Base-by-base conservation (phyloP, 768 basidiomycete species). In the Galerina sulciceps region DNA sequence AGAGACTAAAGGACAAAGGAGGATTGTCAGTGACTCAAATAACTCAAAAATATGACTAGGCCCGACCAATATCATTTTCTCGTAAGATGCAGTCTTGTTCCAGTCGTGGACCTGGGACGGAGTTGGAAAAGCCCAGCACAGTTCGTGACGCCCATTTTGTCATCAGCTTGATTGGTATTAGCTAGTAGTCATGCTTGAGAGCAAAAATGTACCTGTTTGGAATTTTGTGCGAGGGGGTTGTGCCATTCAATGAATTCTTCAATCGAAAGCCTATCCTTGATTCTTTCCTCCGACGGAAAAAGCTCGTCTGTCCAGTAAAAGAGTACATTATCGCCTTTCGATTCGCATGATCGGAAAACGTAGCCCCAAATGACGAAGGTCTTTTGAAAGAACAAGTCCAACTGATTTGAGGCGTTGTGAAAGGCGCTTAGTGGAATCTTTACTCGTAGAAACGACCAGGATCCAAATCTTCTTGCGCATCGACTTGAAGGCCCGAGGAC, bases 61-160 rank as follows among this genome's bases (percentile, higher is more conserved):
- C 44, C 65, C 26, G 52, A 86, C 89, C 61, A 26, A 84, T 77
- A 47, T 90, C 88, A 6, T 67, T 61, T 23, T 76, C 73, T 3
- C 67, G 53, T 0, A 61, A 36, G 6, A 88, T 76, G 36, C 81
- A 64, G 2, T 67, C 60, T 2, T 65, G 61, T 0, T 67, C 54
- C 2, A 90, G 56, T 1, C 69, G 64, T 2, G 83, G 74, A 0
- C 85, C 87, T 11, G 88, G 88, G 4, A 84, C 73, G 0, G 88
- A 89, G 41, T 79, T 89, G 1, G 89, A 90, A 17, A 89, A 71
- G 0, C 83, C 85, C 1, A 91, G 76, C 0, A 81, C 75, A 55
- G 81, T 83, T 0, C 88, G 78, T 10, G 87, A 76, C 2, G 82
- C 75, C 85, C 85, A 90, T 67, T 91, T 90, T 4, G 82, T 75